Percentiles rank a stretch among this genome's conserved stretches.
Evolutionary conservation across 2,329 filamentous ascomycete species (phyloP).

Genomic region (Scopulariopsis brevicaulis): DNA sequence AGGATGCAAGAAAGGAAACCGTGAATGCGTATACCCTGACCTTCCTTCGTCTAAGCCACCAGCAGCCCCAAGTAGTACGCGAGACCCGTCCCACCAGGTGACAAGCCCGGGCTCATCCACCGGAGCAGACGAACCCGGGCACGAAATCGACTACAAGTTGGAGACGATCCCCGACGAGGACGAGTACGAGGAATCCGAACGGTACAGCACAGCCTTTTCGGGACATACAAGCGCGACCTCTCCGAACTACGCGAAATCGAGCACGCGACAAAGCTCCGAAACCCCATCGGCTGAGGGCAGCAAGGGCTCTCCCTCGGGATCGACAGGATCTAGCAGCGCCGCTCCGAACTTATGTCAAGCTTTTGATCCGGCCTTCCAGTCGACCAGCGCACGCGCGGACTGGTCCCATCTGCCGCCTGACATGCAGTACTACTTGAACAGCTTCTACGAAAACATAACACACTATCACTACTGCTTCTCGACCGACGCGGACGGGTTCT

Average conservation of each 20-base stretch:
- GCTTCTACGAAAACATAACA: constrained; percentile 67
- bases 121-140: constrained; percentile 36
- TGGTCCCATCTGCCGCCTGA: constrained; percentile 55
- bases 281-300: constrained; percentile 38
- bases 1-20: constrained; percentile 85
- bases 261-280: constrained; percentile 37
- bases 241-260: constrained; percentile 19
- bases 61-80: constrained; percentile 12
- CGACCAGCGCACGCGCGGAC: constrained; percentile 20
- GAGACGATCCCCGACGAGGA: constrained; percentile 45
- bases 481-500: constrained; percentile 59
- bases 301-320: constrained; percentile 40
- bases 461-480: constrained; percentile 75
- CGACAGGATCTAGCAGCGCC: constrained; percentile 28
- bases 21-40: constrained; percentile 86
- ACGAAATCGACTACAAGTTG: constrained; percentile 29
- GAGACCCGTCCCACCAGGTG: constrained; percentile 27
- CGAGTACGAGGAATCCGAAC: constrained; percentile 24
- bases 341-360: constrained; percentile 9
- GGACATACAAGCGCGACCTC: constrained; percentile 16
- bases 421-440: constrained; percentile 66
- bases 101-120: constrained; percentile 42
- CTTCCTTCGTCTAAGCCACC: constrained; percentile 23
- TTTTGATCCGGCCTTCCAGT: constrained; percentile 7
- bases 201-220: background rate